phyloP scores from a whole-genome alignment of 305 asterid species.

The Solanum chacoense region DNA sequence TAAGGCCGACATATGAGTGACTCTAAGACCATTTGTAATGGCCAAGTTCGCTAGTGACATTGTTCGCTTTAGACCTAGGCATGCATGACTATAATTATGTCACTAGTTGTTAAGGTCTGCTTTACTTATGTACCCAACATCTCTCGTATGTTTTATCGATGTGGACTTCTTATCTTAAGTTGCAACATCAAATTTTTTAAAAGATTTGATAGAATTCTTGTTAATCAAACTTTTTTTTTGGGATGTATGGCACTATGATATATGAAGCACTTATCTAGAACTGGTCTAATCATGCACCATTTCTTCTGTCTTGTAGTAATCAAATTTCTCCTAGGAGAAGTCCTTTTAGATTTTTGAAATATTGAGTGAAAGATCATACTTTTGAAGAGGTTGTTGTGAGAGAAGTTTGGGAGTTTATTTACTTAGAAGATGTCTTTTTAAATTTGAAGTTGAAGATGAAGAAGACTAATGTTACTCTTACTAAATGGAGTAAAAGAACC shows the following conservation, averaged over 20 bases:
- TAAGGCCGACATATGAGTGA: neutral
- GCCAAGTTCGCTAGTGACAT: neutral
- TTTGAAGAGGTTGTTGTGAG: neutral
- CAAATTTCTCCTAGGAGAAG: neutral
- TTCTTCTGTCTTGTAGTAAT: neutral
- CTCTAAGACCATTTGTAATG: neutral
- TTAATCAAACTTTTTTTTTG: too few species aligned
- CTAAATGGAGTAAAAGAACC: too few species aligned
- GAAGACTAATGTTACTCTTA: neutral
- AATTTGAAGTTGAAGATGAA: neutral
- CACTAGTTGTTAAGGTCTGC: too few species aligned
- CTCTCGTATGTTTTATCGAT: neutral
- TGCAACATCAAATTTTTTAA: neutral
- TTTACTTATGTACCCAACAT: neutral
- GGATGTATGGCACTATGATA: neutral
- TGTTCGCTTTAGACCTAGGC: neutral
- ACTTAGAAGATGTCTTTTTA: too few species aligned
- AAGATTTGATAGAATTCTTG: neutral
- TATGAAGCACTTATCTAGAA: neutral
- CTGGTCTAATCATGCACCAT: neutral
- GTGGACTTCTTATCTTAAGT: neutral
- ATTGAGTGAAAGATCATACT: neutral
- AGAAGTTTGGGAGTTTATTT: neutral
- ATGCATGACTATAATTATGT: neutral
- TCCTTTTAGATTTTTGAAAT: neutral